Conservation (phyloP, 139 green algal species). For the Gonium pectorale region DNA sequence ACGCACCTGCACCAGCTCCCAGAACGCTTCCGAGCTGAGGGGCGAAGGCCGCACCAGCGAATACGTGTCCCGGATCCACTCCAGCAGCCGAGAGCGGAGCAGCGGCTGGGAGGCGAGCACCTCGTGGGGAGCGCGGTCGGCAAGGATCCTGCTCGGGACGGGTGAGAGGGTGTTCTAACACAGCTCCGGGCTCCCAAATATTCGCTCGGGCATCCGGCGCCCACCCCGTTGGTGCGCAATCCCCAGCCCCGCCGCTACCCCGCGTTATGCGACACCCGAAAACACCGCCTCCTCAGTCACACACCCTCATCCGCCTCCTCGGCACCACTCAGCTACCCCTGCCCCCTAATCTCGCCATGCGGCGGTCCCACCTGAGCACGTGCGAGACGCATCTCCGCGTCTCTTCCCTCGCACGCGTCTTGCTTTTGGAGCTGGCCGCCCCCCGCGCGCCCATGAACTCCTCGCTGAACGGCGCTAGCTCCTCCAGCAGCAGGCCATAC, state of each 20-base stretch:
- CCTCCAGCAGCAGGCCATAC: slow-evolving; percentile 63
- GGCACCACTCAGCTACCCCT: no score
- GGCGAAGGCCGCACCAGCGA: slow-evolving; percentile 51
- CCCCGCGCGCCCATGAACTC: slow-evolving; percentile 56
- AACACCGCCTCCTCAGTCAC: no score
- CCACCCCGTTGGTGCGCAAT: no score
- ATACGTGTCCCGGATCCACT: slow-evolving; percentile 77
- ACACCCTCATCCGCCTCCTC: no score
- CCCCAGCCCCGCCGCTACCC: no score
- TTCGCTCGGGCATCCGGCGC: no score
- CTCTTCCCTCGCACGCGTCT: slow-evolving; percentile 44
- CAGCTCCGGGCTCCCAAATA: no score
- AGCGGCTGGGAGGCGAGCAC: neutral
- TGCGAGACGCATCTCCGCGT: slow-evolving; percentile 36
- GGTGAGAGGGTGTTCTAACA: neutral
- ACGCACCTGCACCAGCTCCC: slow-evolving; percentile 61
- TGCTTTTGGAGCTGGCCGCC: slow-evolving; percentile 30
- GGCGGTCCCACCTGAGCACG: slow-evolving; percentile 72
- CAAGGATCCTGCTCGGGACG: slow-evolving; percentile 47
- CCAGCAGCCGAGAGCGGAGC: slow-evolving; percentile 68
- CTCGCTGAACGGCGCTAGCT: slow-evolving; percentile 67
- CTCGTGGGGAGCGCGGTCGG: slow-evolving; percentile 14
- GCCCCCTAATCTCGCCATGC: no score
- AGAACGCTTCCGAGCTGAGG: slow-evolving; percentile 48
- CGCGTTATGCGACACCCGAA: no score